phyloP scores from a whole-genome alignment of 352 stramenopile species.

The Globisporangium cylindrosporum region DNA sequence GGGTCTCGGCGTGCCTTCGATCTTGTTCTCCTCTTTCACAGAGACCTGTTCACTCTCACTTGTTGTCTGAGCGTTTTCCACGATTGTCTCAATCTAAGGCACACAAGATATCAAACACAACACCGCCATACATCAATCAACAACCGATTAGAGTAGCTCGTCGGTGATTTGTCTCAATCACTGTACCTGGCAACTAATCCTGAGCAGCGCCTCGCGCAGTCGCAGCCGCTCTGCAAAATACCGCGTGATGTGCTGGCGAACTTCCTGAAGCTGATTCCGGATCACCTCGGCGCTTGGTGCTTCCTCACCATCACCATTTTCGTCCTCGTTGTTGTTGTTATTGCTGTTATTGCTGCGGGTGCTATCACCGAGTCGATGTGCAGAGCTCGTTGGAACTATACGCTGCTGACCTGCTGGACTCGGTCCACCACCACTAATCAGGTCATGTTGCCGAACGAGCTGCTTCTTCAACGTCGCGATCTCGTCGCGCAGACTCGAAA shows the following conservation, averaged over 20 bases:
- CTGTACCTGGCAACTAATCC: slow-evolving; percentile 70
- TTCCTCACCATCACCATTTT: neutral
- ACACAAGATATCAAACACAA: neutral
- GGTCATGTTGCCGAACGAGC: slow-evolving; percentile 35
- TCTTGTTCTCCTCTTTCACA: neutral
- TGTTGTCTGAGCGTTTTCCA: neutral
- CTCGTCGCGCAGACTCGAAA: slow-evolving; percentile 81
- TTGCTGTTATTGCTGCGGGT: slow-evolving; percentile 10
- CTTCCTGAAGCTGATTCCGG: slow-evolving; percentile 28
- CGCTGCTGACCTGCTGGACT: neutral
- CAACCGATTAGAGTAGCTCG: neutral
- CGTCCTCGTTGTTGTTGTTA: slow-evolving; percentile 21
- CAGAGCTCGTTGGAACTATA: neutral
- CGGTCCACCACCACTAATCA: neutral
- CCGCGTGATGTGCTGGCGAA: slow-evolving; percentile 67
- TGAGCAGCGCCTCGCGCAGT: slow-evolving; percentile 68
- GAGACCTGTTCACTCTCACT: neutral
- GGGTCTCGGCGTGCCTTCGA: neutral
- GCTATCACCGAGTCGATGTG: neutral
- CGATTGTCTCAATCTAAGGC: slow-evolving; percentile 5
- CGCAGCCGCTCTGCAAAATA: slow-evolving; percentile 88
- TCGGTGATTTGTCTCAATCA: neutral
- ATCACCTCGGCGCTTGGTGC: slow-evolving; percentile 7
- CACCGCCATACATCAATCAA: neutral
- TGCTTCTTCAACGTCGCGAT: slow-evolving; percentile 79